Base-by-base conservation (phyloP, 2,329 filamentous ascomycete species). In the Aspergillus melleus region DNA sequence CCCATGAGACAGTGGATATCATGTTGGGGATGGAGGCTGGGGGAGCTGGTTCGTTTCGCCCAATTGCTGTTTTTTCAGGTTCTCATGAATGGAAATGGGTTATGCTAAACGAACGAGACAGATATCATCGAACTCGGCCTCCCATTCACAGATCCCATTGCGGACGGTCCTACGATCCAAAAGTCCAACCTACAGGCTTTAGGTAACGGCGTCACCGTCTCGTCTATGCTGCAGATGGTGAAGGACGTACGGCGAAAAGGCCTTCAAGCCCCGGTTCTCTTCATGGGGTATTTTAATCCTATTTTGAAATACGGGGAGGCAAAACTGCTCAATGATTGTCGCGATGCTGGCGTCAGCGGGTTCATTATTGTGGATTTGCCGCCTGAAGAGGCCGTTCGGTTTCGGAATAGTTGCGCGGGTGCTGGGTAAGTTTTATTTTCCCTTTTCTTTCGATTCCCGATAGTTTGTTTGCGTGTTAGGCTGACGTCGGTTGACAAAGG, bases 281-380 rank as follows among this genome's bases (percentile, higher is more conserved):
- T 98, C 64, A 97, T 98, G 93, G 94, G 95, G 69, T 98, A 98
- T 84, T 98, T 96, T 80, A 97, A 98, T 79, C 93, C 94, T 1
- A 82, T 98, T 55, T 81, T 96, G 57, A 91, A 88, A 70, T 98
- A 97, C 73, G 94, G 94, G 59, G 94, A 98, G 79, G 90, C 95
- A 77, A 84, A 83, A 60, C 85, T 98, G 72, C 80, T 98, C 55
- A 83, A 86, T 64, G 92, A 97, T 75, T 91, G 91, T 74, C 87
- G 88, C 71, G 85, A 86, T 57, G 90, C 91, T 2, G 92, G 93
- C 22, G 87, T 96, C 74, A 97, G 96, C 78, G 94, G 94, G 60
- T 99, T 98, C 79, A 97, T 99, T 71, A 89, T 98, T 73, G 94
- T 96, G 59, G 95, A 99, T 74, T 79, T 99, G 70, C 94, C 95